Percentiles rank a stretch among this genome's conserved stretches.
Evolutionary conservation across 1,284 basidiomycete genomes (phyloP).

Genomic region (Cryptococcus sp.): DNA sequence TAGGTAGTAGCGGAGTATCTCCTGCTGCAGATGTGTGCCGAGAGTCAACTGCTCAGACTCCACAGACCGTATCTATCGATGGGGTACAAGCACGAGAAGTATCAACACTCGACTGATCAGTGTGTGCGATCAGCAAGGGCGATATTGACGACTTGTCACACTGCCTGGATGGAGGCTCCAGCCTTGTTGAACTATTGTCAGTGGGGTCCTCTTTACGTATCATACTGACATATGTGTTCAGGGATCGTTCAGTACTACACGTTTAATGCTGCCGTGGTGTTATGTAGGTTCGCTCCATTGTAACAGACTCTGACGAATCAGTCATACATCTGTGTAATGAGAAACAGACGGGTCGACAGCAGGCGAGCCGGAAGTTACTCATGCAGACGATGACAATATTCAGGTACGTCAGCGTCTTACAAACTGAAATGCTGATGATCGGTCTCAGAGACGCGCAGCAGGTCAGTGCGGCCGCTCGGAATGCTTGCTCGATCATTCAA

Average conservation of each 20-base stretch:
- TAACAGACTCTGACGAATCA: neutral
- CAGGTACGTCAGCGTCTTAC: neutral
- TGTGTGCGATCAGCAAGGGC: constrained; percentile 4
- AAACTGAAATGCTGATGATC: neutral
- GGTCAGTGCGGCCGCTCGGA: constrained; percentile 8
- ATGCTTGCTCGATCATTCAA: constrained; percentile 3
- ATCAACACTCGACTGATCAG: constrained; percentile 2
- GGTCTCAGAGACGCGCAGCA: constrained; percentile 1
- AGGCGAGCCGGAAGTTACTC: neutral
- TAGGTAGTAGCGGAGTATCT: constrained; percentile 5
- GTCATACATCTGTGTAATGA: constrained; percentile 10
- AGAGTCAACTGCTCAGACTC: constrained; percentile 1
- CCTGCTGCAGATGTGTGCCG: neutral
- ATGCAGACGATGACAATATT: constrained; percentile 3
- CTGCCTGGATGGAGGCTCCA: constrained; percentile 1
- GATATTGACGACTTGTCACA: constrained; percentile 1
- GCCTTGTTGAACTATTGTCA: constrained; percentile 6
- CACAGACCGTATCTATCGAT: constrained; percentile 7
- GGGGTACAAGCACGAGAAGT: constrained; percentile 2
- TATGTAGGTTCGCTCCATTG: neutral
- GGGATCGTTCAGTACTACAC: constrained; percentile 4
- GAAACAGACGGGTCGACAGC: neutral
- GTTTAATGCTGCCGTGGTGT: constrained; percentile 7
- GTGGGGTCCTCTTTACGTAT: neutral
- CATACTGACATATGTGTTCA: neutral